These are phyloP conservation scores for Saccharomycopsis lassenensis DNA, from an alignment of 805 yeast species.

Conservation along the genomic window DNA sequence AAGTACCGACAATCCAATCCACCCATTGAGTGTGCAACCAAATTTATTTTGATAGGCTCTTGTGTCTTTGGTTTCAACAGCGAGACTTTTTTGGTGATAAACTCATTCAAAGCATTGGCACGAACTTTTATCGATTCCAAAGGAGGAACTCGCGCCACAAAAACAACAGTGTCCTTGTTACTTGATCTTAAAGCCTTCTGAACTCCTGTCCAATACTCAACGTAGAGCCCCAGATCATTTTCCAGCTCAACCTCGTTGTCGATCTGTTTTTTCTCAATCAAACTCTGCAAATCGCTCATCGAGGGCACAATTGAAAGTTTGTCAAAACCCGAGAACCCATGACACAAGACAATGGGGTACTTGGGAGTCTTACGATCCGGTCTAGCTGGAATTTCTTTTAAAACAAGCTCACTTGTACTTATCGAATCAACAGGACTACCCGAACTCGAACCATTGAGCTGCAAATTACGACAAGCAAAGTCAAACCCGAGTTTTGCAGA, in stretches of 20 bases:
- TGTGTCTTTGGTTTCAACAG: constrained; percentile 6
- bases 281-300: constrained; percentile 23
- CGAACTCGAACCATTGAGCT: too few relatives aligned
- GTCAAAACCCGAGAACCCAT: constrained; percentile 82
- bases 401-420: too few relatives aligned
- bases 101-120: constrained; percentile 44
- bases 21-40: constrained; percentile 91
- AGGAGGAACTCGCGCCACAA: constrained; percentile 73
- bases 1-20: constrained; percentile 78
- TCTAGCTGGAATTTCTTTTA: too few relatives aligned
- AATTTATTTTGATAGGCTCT: constrained; percentile 44
- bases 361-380: constrained; percentile 41
- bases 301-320: constrained; percentile 35
- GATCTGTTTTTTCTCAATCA: constrained; percentile 18
- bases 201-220: constrained; percentile 81
- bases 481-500: too few relatives aligned
- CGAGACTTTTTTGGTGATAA: constrained; percentile 26
- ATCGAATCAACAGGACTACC: too few relatives aligned
- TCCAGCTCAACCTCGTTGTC: constrained; percentile 20
- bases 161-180: constrained; percentile 61
- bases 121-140: constrained; percentile 66
- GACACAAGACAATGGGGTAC: constrained; percentile 71
- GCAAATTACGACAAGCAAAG: too few relatives aligned
- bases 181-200: constrained; percentile 43
- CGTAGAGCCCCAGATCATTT: constrained; percentile 27